Evolutionary conservation across 2,329 filamentous ascomycete species (phyloP), one percentile per base, ranked within the genome.

Genomic region (Periconia sp.): DNA sequence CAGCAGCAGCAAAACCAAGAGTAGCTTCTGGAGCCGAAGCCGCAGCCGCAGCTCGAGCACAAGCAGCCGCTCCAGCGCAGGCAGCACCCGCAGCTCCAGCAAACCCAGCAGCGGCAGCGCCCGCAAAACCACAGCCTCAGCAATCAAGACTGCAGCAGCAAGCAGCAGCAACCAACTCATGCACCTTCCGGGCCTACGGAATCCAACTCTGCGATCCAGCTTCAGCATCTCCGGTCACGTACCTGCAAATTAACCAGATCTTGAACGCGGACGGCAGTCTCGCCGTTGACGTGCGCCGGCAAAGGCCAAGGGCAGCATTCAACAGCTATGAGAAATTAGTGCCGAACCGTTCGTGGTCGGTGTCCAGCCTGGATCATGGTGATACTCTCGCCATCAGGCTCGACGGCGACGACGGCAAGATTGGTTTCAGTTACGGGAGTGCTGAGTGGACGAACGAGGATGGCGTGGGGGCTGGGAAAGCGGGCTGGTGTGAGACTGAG

Each of bases 181-280:
- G 52, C 52, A 54, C 47, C 17, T 50, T 50, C 47, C 49, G 40
- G 35, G 52, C 41, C 42, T 50, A 46, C 43, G 43, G 47, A 46
- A 41, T 50, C 40, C 52, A 48, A 47, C 23, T 35, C 23, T 54
- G 52, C 52, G 46, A 40, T 18, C 52, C 23, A 35, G 43, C 42
- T 54, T 44, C 35, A 46, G 17, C 43, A 23, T 30, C 27, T 20
- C 20, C 35, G 43, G 47, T 37, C 35, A 50, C 45, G 31, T 54
- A 50, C 27, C 42, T 54, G 19, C 52, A 54, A 42, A 50, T 54
- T 47, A 54, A 54, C n/a, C 50, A 37, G 30, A 33, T 54, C n/a
- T 50, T 50, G 14, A 19, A 35, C 11, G 47, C 47, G 11, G 44
- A 48, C 23, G 35, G 47, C 15, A 31, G 43, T 2, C 23, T 49